These are phyloP conservation scores for barrel medic (Medicago truncatula) DNA, from an alignment of 306 rosid genomes.

Conservation along the genomic window MtrunA17r5.0-ANR NC_053044.1:25417001-25417500, in stretches of 20 bases:
- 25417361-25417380: not conserved
- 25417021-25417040: conserved; percentile 21
- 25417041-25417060: not conserved
- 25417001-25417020: not conserved
- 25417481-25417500: conserved; percentile 15
- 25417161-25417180: not conserved
- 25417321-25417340: not conserved
- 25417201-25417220: not conserved
- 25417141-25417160: not conserved
- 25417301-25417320: not conserved
- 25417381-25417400: conserved; percentile 4
- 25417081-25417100: not conserved
- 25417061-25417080: not conserved
- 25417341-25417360: not conserved
- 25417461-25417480: conserved; percentile 21
- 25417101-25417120: not conserved
- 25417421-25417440: not conserved
- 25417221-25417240: not conserved
- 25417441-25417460: not conserved
- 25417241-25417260: not conserved
- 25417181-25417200: not conserved
- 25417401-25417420: not conserved
- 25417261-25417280: not conserved
- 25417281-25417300: not conserved
- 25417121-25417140: not conserved